Conservation (phyloP, 2,329 filamentous ascomycete species). For the Ceratocystis huliohia region DNA sequence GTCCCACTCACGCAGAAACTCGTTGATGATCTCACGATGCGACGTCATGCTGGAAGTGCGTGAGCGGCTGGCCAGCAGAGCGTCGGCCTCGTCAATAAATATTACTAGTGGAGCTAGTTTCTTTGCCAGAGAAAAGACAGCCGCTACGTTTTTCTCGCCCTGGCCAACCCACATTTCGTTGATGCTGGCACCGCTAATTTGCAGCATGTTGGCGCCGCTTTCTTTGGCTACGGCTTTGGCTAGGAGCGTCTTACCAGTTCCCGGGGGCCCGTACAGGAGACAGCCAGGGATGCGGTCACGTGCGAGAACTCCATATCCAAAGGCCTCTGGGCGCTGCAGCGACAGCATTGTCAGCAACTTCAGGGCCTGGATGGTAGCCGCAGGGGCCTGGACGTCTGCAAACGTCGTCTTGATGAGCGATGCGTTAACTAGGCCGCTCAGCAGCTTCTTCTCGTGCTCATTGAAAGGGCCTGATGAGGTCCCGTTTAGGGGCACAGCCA, state of each 20-base stretch:
- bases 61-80: slow-evolving; percentile 69
- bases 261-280: slow-evolving; percentile 76
- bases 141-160: slow-evolving; percentile 88
- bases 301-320: slow-evolving; percentile 84
- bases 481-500: slow-evolving; percentile 5
- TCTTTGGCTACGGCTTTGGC: slow-evolving; percentile 58
- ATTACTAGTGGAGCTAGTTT: slow-evolving; percentile 86
- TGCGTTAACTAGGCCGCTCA: slow-evolving; percentile 70
- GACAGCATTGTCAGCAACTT: slow-evolving; percentile 82
- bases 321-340: slow-evolving; percentile 80
- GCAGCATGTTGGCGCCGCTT: slow-evolving; percentile 60
- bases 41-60: slow-evolving; percentile 52
- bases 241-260: slow-evolving; percentile 60
- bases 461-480: slow-evolving; percentile 35
- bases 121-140: slow-evolving; percentile 80
- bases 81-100: slow-evolving; percentile 94
- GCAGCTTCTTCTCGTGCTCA: slow-evolving; percentile 67
- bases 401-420: slow-evolving; percentile 78
- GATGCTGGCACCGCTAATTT: slow-evolving; percentile 80
- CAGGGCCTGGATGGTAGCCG: slow-evolving; percentile 73
- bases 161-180: slow-evolving; percentile 96
- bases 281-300: slow-evolving; percentile 84
- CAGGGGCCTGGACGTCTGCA: slow-evolving; percentile 67
- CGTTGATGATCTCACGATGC: slow-evolving; percentile 85
- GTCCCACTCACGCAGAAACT: slow-evolving; percentile 95